Base-by-base conservation (phyloP, 2,329 filamentous ascomycete genomes). In the Trichoderma endophyticum region DNA sequence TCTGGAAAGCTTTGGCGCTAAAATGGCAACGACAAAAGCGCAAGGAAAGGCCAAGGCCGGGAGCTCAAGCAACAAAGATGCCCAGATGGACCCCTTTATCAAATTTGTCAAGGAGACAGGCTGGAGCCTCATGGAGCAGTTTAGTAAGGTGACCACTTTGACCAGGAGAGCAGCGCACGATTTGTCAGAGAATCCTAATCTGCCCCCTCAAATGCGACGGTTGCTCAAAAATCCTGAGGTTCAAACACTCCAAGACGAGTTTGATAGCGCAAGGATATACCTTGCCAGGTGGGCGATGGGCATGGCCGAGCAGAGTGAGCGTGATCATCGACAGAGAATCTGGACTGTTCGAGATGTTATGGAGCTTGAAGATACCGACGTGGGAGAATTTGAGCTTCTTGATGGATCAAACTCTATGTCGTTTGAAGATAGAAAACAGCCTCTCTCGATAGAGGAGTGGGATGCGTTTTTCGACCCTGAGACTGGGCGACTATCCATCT, bases 251-350 rank as follows among this genome's bases (percentile, higher is more conserved):
- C 95, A 98, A 79, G 95, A 98, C 73, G 97, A 99, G 79, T 99
- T 98, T 77, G 97, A 99, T 84, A 97, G 94, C 77, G 96, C 97
- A 4, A 89, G 96, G 75, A 87, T 99, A 73, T 99, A 99, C 79
- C 86, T 99, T 51, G 96, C 96, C 26, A 88, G 96, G 74, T 99
- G 96, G 96, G 96, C 96, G 3, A 98, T 99, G 96, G 94, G 94
- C 8, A 97, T 99, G 75, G 95, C 96, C 0, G 97, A 99, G 80
- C 96, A 99, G 83, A 95, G 95, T 77, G 96, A 99, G 78, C 87
- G 90, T 51, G 96, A 99, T 77, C 86, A 92, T 28, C 93, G 90
- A 66, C 92, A 95, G 80, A 87, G 95, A 61, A 95, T 97, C 78
- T 99, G 94, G 93, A 98, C 95, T 0, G 95, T 94, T 1, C 91